Percentiles rank a stretch among this genome's conserved stretches.
Conservation (phyloP, 441 rosid species). For the Erysimum cheiri region DNA sequence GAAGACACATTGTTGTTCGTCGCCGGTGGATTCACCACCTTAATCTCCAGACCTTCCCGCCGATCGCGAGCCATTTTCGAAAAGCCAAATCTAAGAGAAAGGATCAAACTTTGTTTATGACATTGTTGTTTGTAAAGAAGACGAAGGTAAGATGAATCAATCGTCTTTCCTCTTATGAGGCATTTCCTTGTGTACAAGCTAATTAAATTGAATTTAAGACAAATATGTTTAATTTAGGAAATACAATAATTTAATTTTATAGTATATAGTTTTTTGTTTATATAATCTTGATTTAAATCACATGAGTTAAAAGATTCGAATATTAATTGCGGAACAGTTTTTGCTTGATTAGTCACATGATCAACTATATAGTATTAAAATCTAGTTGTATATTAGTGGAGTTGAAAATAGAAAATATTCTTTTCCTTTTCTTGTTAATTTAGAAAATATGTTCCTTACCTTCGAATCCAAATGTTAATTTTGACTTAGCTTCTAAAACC, state of each 20-base stretch:
- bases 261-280: neutral
- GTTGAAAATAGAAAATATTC: constrained; percentile 39
- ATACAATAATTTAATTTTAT: neutral
- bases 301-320: constrained; percentile 35
- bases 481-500: constrained; percentile 35
- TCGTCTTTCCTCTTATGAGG: constrained; percentile 41
- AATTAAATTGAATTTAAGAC: constrained; percentile 22
- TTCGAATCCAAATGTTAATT: constrained; percentile 37
- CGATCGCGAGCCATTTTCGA: constrained; percentile 42
- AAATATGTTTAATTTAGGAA: constrained; percentile 1
- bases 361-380: neutral
- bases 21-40: constrained; percentile 45
- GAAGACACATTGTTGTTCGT: constrained; percentile 29
- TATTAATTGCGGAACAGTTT: constrained; percentile 32
- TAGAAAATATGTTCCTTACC: constrained; percentile 40
- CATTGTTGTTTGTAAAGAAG: constrained; percentile 22
- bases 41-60: constrained; percentile 49
- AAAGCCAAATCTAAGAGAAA: constrained; percentile 16
- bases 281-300: constrained; percentile 3
- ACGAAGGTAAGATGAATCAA: constrained; percentile 41
- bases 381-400: constrained; percentile 1
- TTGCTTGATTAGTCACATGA: constrained; percentile 30
- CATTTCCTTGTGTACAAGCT: constrained; percentile 44
- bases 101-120: constrained; percentile 33
- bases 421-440: constrained; percentile 38